Conservation (phyloP, 1,284 basidiomycete species). For the Ceratorhiza oryzae-sativae region DNA sequence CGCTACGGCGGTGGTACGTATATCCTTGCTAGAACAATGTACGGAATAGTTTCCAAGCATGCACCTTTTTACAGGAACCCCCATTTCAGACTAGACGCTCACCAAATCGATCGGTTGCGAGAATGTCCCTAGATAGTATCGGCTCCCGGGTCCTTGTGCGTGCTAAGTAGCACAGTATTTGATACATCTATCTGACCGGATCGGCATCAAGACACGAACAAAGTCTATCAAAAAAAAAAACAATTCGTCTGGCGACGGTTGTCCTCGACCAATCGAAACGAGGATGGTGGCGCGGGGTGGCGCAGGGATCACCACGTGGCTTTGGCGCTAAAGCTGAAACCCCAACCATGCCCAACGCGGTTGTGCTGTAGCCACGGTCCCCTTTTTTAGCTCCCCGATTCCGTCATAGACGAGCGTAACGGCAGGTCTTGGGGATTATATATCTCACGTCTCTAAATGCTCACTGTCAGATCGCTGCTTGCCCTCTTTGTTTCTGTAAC, state of each 20-base stretch:
- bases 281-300: neutral
- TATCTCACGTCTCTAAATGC: constrained; percentile 4
- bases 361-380: neutral
- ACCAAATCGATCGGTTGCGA: neutral
- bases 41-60: neutral
- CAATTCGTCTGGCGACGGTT: neutral
- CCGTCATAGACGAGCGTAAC: constrained; percentile 10
- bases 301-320: neutral
- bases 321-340: neutral
- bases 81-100: neutral
- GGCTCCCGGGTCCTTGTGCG: neutral
- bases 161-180: neutral
- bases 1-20: neutral
- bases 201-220: constrained; percentile 1
- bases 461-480: neutral
- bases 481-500: constrained; percentile 26
- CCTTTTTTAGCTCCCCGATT: neutral
- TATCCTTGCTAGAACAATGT: neutral
- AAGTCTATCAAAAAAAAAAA: constrained; percentile 15
- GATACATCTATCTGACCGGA: neutral
- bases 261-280: neutral
- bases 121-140: neutral
- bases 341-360: constrained; percentile 23
- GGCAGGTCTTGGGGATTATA: constrained; percentile 5
- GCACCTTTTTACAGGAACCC: neutral